Conservation (phyloP, 345 rosid genomes). For the Stellera chamaejasme region DNA sequence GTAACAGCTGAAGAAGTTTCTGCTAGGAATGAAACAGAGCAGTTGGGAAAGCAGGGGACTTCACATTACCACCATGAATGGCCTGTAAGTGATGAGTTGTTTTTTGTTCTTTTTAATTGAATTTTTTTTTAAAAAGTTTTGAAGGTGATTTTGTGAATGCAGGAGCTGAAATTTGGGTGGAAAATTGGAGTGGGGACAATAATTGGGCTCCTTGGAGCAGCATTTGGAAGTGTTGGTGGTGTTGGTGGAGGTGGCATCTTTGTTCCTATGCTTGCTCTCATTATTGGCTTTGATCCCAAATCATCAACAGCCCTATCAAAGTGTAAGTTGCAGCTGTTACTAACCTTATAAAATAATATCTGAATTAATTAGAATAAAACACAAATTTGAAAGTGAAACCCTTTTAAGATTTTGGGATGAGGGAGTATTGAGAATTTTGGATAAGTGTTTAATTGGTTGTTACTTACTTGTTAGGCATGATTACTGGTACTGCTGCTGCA, state of each 20-base stretch:
- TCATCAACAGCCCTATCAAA: conserved; percentile 43
- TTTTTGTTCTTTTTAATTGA: neutral
- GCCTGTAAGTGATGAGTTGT: conserved; percentile 21
- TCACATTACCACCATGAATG: conserved; percentile 24
- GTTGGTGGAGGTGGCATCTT: conserved; percentile 51
- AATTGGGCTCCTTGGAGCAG: conserved; percentile 44
- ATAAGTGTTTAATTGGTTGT: neutral
- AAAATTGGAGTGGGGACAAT: conserved; percentile 28
- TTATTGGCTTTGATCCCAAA: conserved; percentile 42
- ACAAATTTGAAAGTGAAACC: no score
- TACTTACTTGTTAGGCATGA: conserved; percentile 28
- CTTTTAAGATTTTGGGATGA: no score
- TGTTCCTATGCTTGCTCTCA: conserved; percentile 43
- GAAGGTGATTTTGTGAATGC: neutral
- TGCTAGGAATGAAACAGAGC: neutral
- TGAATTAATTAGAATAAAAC: no score
- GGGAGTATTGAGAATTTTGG: no score
- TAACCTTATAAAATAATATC: no score
- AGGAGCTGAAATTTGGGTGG: conserved; percentile 38
- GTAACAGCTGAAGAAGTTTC: conserved; percentile 14
- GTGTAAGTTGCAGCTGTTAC: conserved; percentile 18
- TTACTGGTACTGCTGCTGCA: conserved; percentile 35
- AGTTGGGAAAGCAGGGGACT: conserved; percentile 6
- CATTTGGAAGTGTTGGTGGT: conserved; percentile 49
- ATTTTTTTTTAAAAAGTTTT: no score